Evolutionary conservation across 148 eudicot genomes (phyloP).

Genomic region (Euryodendron excelsum): DNA sequence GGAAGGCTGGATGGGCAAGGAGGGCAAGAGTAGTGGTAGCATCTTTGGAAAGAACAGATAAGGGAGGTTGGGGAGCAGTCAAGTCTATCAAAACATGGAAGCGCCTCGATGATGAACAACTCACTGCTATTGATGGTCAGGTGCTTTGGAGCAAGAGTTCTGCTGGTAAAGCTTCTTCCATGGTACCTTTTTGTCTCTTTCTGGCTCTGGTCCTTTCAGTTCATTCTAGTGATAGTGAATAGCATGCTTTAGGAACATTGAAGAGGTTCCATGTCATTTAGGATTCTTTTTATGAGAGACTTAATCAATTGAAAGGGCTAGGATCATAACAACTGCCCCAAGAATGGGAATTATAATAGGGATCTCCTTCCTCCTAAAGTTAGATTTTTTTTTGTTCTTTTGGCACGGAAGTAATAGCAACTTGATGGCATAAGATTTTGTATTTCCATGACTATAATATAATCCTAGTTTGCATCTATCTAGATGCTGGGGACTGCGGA

Average conservation of each 20-base stretch:
- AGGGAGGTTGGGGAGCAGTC: constrained; percentile 71
- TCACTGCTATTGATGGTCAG: constrained; percentile 58
- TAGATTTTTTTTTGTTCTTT: neutral
- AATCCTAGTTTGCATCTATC: too few relatives aligned
- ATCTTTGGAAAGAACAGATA: constrained; percentile 52
- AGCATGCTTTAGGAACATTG: neutral
- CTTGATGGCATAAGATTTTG: too few relatives aligned
- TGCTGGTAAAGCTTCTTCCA: constrained; percentile 33
- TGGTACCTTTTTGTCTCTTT: neutral
- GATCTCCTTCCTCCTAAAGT: too few relatives aligned
- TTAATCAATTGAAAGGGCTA: neutral
- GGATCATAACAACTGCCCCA: neutral
- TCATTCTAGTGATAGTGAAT: neutral
- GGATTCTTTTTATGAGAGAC: neutral
- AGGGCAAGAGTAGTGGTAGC: constrained; percentile 84
- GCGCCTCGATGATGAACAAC: constrained; percentile 66
- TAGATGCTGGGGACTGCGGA: too few relatives aligned
- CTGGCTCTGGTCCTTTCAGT: neutral
- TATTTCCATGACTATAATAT: too few relatives aligned
- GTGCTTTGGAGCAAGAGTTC: constrained; percentile 71
- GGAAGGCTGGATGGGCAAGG: constrained; percentile 87
- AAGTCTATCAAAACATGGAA: constrained; percentile 86
- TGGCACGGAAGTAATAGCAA: too few relatives aligned
- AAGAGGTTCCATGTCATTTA: neutral
- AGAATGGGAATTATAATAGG: neutral